Conservation (phyloP, 2,329 filamentous ascomycete species). For the Pseudocercospora vitis region DNA sequence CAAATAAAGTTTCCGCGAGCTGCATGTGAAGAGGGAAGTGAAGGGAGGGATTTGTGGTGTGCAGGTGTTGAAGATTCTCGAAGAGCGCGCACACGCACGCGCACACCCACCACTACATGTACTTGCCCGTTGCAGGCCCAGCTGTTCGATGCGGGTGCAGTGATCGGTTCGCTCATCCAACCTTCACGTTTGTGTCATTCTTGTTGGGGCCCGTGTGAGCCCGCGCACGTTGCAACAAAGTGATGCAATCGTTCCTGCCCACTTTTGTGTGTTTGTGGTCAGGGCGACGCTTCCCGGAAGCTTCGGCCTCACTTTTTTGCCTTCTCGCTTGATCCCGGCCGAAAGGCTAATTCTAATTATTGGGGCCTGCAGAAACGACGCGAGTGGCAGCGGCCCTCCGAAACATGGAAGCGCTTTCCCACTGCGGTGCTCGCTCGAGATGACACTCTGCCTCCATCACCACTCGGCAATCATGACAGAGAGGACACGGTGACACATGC, state of each 20-base stretch:
- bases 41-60: background rate
- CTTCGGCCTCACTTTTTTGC: background rate
- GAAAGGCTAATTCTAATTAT: background rate
- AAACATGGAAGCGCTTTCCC: too few species aligned
- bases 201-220: background rate
- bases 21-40: slow-evolving; percentile 11
- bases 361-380: background rate
- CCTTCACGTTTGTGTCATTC: background rate
- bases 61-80: slow-evolving; percentile 6
- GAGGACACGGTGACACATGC: background rate
- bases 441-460: too few species aligned
- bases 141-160: too few species aligned
- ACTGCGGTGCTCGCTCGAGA: too few species aligned
- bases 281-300: slow-evolving; percentile 4
- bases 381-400: too few species aligned
- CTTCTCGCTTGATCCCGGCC: background rate
- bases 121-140: too few species aligned
- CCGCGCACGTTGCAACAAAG: background rate
- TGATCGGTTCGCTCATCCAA: background rate
- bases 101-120: too few species aligned
- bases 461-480: background rate
- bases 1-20: background rate
- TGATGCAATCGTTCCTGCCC: slow-evolving; percentile 12
- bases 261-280: slow-evolving; percentile 9
- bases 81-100: background rate